Evolutionary conservation across 1,139 yeast species (phyloP).

Genomic region (Ogataea hybrid): DNA sequence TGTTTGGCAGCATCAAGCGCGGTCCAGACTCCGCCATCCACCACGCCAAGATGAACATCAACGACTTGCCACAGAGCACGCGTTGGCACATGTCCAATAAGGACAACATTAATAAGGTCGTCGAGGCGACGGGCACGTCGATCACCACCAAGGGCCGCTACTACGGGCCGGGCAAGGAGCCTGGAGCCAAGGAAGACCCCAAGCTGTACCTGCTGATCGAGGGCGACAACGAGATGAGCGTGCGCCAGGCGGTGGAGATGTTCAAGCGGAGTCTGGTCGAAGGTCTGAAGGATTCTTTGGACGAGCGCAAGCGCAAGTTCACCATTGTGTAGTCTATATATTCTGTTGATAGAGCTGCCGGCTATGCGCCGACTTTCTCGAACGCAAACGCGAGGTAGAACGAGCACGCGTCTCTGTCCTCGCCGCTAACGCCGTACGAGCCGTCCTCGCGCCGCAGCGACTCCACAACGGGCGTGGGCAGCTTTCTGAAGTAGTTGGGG

Average conservation of each 20-base stretch:
- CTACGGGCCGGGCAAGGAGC: slow-evolving; percentile 59
- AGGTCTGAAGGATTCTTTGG: slow-evolving; percentile 40
- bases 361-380: slow-evolving; percentile 43
- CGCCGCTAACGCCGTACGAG: slow-evolving; percentile 82
- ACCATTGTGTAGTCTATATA: slow-evolving; percentile 11
- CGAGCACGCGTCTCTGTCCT: slow-evolving; percentile 87
- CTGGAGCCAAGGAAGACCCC: slow-evolving; percentile 57
- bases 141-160: slow-evolving; percentile 82
- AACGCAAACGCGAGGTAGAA: slow-evolving; percentile 81
- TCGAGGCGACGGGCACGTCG: slow-evolving; percentile 73
- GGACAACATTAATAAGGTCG: slow-evolving; percentile 60
- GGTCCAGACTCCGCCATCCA: slow-evolving; percentile 63
- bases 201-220: slow-evolving; percentile 80
- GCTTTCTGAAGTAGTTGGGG: slow-evolving; percentile 56
- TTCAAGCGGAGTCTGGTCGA: slow-evolving; percentile 60
- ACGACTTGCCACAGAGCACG: slow-evolving; percentile 83
- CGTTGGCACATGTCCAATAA: slow-evolving; percentile 81
- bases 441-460: slow-evolving; percentile 78
- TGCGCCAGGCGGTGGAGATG: slow-evolving; percentile 62
- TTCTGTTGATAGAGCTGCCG: too few relatives aligned
- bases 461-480: slow-evolving; percentile 64
- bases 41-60: slow-evolving; percentile 70
- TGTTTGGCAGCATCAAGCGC: slow-evolving; percentile 62
- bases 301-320: slow-evolving; percentile 17
- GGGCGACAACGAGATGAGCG: slow-evolving; percentile 64